Conservation (phyloP, 257 asterid species). For the Haberlea rhodopensis region DNA sequence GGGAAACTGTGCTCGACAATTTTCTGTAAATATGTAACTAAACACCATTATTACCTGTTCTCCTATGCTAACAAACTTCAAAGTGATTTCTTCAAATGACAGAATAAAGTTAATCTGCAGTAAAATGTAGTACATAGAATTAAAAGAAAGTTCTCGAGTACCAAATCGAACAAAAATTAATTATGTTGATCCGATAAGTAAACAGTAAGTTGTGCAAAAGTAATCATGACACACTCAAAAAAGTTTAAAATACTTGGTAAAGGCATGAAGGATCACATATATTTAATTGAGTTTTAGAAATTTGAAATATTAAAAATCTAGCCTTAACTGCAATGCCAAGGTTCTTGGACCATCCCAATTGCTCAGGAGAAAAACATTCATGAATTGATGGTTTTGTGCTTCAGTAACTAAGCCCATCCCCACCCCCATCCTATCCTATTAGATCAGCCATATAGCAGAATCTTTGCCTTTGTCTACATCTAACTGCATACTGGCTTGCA, state of each 20-base stretch:
- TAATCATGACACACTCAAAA: too few species aligned
- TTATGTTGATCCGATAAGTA: constrained; percentile 1
- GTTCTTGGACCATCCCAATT: neutral
- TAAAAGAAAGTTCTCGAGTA: constrained; percentile 24
- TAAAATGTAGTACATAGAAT: constrained; percentile 36
- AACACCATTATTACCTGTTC: constrained; percentile 69
- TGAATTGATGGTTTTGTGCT: neutral
- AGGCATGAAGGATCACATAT: neutral
- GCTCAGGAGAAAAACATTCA: neutral
- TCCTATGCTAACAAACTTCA: constrained; percentile 92
- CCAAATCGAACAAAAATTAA: constrained; percentile 22
- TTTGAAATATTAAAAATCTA: neutral
- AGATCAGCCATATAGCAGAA: neutral
- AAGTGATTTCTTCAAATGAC: constrained; percentile 90
- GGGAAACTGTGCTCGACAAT: constrained; percentile 18
- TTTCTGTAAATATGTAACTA: constrained; percentile 17
- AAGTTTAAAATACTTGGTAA: neutral
- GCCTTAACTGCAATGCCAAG: neutral
- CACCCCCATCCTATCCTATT: neutral
- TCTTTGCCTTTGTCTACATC: neutral
- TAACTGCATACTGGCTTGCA: neutral
- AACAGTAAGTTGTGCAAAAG: neutral
- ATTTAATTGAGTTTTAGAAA: neutral
- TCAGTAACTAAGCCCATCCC: neutral
- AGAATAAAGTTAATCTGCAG: constrained; percentile 84